These are phyloP conservation scores for Chondrus crispus DNA, from an alignment of 23 red algal genomes.

Conservation along the genomic window DNA sequence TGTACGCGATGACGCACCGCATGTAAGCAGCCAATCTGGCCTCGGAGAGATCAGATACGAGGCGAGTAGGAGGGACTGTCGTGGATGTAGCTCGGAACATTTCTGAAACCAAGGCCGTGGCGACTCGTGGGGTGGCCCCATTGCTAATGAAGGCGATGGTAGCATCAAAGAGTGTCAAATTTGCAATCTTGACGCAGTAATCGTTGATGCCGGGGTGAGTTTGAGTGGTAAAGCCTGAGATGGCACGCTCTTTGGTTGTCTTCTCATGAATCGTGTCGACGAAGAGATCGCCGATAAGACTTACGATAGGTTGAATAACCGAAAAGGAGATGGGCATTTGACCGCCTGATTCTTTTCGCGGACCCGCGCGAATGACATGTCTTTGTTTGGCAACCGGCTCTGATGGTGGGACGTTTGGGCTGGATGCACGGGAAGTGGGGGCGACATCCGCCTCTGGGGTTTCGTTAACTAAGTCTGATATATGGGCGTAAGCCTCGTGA, in stretches of 20 bases:
- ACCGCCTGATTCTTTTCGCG: background rate
- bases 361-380: background rate
- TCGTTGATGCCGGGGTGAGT: background rate
- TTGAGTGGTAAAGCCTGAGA: background rate
- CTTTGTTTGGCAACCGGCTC: background rate
- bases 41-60: background rate
- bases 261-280: background rate
- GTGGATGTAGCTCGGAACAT: background rate
- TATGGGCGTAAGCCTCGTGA: background rate
- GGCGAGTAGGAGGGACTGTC: background rate
- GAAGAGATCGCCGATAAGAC: background rate
- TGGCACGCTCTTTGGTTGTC: background rate
- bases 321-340: background rate
- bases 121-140: background rate
- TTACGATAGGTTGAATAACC: background rate
- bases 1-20: background rate
- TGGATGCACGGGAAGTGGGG: background rate
- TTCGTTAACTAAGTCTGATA: background rate
- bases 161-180: background rate
- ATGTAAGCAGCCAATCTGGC: background rate
- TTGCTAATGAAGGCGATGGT: background rate
- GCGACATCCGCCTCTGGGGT: background rate
- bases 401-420: background rate
- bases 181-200: background rate
- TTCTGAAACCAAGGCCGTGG: background rate